phyloP scores from a whole-genome alignment of 2,329 filamentous ascomycete species.

The Xylariomycetidae sp. region DNA sequence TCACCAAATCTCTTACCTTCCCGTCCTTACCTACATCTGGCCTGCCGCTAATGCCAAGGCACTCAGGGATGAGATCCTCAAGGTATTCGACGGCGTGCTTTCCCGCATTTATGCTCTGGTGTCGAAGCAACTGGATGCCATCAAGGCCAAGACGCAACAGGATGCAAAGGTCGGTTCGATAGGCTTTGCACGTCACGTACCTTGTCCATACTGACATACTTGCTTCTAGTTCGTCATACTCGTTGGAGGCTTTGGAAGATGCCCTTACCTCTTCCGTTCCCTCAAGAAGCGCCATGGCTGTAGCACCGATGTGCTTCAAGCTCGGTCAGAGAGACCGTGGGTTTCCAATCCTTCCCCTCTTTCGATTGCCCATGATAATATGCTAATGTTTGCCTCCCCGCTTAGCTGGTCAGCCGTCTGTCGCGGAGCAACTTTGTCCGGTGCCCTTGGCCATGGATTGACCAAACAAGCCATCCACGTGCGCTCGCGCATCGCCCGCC shows the following conservation, averaged over 20 bases:
- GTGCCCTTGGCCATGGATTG: not conserved
- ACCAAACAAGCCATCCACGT: not conserved
- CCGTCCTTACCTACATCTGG: not conserved
- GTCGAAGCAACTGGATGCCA: constrained; percentile 5
- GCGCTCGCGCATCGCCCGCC: not conserved
- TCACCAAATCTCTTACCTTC: too few species aligned
- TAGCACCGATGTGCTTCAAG: constrained; percentile 4
- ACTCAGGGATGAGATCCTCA: constrained; percentile 5
- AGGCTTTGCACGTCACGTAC: not conserved
- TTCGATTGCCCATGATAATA: not conserved
- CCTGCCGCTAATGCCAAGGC: too few species aligned
- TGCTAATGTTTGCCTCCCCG: not conserved
- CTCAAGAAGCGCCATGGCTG: not conserved
- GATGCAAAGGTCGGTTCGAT: constrained; percentile 7
- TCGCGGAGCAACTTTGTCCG: constrained; percentile 11
- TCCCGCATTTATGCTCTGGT: constrained; percentile 4
- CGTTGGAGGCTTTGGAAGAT: constrained; percentile 13
- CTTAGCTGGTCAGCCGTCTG: constrained; percentile 13
- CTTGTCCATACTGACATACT: not conserved
- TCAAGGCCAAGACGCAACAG: constrained; percentile 1
- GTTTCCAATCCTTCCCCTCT: not conserved
- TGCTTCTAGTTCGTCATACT: constrained; percentile 11
- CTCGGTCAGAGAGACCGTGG: constrained; percentile 6
- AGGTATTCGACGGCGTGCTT: constrained; percentile 6
- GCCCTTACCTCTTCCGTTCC: constrained; percentile 7